Evolutionary conservation across 2,329 filamentous ascomycete species (phyloP).

Genomic region (Amphichorda felina): DNA sequence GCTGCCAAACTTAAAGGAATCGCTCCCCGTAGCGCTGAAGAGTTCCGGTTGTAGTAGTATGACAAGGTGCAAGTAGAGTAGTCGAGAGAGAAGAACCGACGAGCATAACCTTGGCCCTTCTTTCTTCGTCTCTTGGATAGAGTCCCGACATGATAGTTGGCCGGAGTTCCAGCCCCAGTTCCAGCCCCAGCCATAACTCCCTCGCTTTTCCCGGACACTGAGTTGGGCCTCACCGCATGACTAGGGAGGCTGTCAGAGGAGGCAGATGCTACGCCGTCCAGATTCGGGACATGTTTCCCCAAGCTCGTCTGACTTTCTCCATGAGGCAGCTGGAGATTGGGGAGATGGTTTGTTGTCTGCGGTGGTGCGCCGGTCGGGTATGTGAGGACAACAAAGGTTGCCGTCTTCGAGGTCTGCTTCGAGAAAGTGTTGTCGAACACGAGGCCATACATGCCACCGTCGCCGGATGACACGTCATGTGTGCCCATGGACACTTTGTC

Average conservation of each 20-base stretch:
- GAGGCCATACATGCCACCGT: slow-evolving; percentile 88
- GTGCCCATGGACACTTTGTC: slow-evolving; percentile 90
- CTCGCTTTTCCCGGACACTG: slow-evolving; percentile 41
- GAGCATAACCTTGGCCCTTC: slow-evolving; percentile 84
- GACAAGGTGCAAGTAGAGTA: slow-evolving; percentile 90
- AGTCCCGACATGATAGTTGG: slow-evolving; percentile 68
- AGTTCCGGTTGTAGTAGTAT: slow-evolving; percentile 92
- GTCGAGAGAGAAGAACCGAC: slow-evolving; percentile 91
- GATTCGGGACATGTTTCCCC: slow-evolving; percentile 30
- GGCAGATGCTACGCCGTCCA: slow-evolving; percentile 33
- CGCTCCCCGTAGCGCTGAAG: slow-evolving; percentile 80
- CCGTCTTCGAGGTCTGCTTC: slow-evolving; percentile 87
- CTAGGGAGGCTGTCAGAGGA: slow-evolving; percentile 52
- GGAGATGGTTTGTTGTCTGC: slow-evolving; percentile 60
- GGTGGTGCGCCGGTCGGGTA: slow-evolving; percentile 77
- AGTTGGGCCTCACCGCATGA: slow-evolving; percentile 31
- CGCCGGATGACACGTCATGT: slow-evolving; percentile 61
- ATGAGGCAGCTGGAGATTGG: slow-evolving; percentile 35
- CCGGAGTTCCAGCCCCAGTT: slow-evolving; percentile 15
- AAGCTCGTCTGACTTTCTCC: slow-evolving; percentile 37
- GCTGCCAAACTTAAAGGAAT: slow-evolving; percentile 87
- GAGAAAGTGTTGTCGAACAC: slow-evolving; percentile 99
- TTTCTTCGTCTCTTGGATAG: slow-evolving; percentile 86
- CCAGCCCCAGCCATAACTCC: background rate
- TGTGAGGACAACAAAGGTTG: slow-evolving; percentile 87